phyloP scores from a whole-genome alignment of 2,329 filamentous ascomycete genomes.

The Cytospora mali region DNA sequence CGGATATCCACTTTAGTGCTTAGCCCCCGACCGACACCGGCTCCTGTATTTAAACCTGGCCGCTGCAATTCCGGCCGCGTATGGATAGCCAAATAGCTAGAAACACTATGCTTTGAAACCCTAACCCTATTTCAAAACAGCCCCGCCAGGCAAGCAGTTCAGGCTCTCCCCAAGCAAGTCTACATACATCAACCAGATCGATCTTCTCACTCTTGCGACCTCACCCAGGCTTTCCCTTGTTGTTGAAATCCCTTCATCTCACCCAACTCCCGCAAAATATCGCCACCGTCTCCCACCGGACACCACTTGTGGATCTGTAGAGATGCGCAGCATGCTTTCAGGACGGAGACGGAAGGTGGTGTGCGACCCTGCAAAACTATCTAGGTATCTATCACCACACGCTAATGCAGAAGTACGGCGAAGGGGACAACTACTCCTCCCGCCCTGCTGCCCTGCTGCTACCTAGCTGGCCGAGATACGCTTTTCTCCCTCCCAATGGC shows the following conservation, averaged over 20 bases:
- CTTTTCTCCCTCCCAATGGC: not conserved
- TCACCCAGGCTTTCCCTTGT: too few species aligned
- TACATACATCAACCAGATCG: too few species aligned
- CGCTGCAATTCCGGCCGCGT: conserved; percentile 1
- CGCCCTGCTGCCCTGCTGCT: not conserved
- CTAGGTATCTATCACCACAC: too few species aligned
- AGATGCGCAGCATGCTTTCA: not conserved
- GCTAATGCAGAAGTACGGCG: not conserved
- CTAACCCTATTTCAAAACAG: not conserved
- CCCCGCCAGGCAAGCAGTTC: too few species aligned
- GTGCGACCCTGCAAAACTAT: not conserved
- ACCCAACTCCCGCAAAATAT: not conserved
- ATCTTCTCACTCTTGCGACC: too few species aligned
- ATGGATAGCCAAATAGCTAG: not conserved
- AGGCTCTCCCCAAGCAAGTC: too few species aligned
- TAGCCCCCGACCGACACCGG: conserved; percentile 1
- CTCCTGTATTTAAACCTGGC: conserved; percentile 3
- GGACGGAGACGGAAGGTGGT: not conserved
- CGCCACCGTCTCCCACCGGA: not conserved
- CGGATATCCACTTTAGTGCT: conserved; percentile 15
- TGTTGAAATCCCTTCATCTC: too few species aligned
- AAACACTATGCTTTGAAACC: not conserved
- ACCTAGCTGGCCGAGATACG: not conserved
- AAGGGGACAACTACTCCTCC: not conserved
- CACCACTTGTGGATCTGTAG: not conserved